Conservation (phyloP, 2,329 filamentous ascomycete genomes). For the Colletotrichum tropicicola region DNA sequence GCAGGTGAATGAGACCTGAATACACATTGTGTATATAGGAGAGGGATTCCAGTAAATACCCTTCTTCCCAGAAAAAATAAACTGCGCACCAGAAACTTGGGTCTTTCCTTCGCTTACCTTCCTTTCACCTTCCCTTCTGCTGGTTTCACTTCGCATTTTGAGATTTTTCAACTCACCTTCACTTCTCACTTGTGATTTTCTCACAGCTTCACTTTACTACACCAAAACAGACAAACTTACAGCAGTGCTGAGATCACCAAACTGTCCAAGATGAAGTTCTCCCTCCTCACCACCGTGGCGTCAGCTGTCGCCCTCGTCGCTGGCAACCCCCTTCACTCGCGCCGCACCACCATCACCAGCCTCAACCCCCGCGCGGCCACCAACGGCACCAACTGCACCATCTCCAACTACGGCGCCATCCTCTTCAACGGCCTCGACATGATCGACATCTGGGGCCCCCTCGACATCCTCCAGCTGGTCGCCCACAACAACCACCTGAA, state of each 20-base stretch:
- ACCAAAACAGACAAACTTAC: not conserved
- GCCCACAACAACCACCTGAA: conserved; percentile 38
- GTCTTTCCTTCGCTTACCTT: not conserved
- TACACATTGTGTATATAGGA: not conserved
- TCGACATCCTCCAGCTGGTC: conserved; percentile 33
- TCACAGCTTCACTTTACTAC: not conserved
- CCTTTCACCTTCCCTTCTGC: not conserved
- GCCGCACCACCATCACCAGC: not conserved
- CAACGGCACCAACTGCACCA: not conserved
- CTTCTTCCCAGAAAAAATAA: not conserved
- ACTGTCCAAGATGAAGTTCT: conserved; percentile 1
- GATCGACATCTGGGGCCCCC: conserved; percentile 34
- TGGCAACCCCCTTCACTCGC: not conserved
- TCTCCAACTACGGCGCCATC: conserved; percentile 31
- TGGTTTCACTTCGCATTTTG: not conserved
- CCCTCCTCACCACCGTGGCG: not conserved
- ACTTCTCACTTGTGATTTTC: not conserved
- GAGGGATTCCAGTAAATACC: not conserved
- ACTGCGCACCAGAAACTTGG: not conserved
- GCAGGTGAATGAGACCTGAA: no score
- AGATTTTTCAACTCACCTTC: not conserved
- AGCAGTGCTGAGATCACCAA: not conserved
- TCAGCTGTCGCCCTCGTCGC: not conserved
- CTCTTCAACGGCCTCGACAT: conserved; percentile 32
- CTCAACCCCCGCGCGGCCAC: not conserved